Conservation (phyloP, 306 rosid genomes). For the Casuarina glauca region DNA sequence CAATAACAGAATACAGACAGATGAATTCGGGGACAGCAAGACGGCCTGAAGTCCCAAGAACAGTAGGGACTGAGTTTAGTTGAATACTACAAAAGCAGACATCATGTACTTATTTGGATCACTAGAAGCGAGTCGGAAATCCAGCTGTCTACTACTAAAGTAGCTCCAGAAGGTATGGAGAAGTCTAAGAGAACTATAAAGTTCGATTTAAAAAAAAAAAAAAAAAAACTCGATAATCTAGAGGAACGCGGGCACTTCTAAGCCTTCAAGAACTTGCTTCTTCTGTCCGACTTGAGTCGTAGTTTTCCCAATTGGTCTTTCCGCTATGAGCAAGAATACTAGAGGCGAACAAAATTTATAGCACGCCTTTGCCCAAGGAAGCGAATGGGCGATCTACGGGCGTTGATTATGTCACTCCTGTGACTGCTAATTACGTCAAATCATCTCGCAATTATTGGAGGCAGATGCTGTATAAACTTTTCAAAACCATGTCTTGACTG, state of each 20-base stretch:
- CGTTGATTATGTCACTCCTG: not conserved
- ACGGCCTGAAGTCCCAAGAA: not conserved
- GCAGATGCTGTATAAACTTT: not conserved
- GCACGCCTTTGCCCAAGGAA: not conserved
- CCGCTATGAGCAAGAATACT: not conserved
- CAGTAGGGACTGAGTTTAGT: not conserved
- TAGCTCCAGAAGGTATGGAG: too few relatives aligned
- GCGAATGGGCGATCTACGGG: not conserved
- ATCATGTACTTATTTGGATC: not conserved
- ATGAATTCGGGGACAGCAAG: too few relatives aligned
- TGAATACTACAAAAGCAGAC: not conserved
- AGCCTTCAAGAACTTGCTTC: not conserved
- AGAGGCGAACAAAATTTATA: not conserved
- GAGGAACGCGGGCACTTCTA: not conserved
- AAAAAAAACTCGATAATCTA: not conserved
- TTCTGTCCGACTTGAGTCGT: too few relatives aligned
- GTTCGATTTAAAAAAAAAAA: not conserved
- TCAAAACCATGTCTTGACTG: not conserved
- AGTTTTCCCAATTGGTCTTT: not conserved
- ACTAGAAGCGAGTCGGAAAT: not conserved
- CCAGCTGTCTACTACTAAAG: not conserved
- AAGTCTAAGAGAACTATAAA: not conserved
- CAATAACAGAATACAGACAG: not conserved
- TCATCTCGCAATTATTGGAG: not conserved
- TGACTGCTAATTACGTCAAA: not conserved